These are phyloP conservation scores for Pouteria campechiana DNA, from an alignment of 179 eudicot genomes.

Conservation along the genomic window DNA sequence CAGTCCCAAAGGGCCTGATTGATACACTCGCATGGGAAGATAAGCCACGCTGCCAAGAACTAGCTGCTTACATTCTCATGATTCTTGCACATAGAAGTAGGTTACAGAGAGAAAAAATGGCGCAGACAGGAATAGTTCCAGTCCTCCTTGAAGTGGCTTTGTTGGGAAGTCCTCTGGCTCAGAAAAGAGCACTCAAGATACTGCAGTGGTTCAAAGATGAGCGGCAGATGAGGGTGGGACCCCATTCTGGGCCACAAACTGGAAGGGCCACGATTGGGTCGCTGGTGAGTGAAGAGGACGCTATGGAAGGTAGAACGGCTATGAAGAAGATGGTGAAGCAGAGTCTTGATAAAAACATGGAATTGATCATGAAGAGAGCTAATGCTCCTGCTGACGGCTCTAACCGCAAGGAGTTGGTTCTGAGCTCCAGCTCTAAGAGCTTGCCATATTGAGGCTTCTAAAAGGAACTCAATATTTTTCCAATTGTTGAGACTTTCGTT, in stretches of 20 bases:
- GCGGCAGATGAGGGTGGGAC: constrained; percentile 35
- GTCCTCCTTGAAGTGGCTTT: constrained; percentile 67
- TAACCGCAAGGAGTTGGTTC: constrained; percentile 58
- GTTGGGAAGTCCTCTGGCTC: constrained; percentile 74
- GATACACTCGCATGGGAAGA: constrained; percentile 80
- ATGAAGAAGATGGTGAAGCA: constrained; percentile 78
- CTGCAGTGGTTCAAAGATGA: constrained; percentile 87
- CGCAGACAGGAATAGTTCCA: constrained; percentile 48
- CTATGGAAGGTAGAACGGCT: constrained; percentile 46
- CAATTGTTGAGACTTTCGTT: no score
- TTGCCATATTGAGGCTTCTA: constrained; percentile 91
- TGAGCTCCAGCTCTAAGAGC: constrained; percentile 93
- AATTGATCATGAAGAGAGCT: constrained; percentile 67
- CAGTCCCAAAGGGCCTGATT: constrained; percentile 50
- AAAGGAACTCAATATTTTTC: no score
- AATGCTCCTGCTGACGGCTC: constrained; percentile 31
- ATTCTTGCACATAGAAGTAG: constrained; percentile 67
- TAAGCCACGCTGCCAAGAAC: constrained; percentile 54
- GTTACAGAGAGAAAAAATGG: constrained; percentile 56
- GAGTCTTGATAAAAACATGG: constrained; percentile 73
- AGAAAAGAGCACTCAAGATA: constrained; percentile 67
- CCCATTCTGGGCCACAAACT: constrained; percentile 78
- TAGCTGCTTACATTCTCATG: constrained; percentile 66
- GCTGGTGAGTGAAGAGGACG: constrained; percentile 31
- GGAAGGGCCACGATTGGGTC: constrained; percentile 34